Evolutionary conservation across 257 asterid species (phyloP), one percentile per base, ranked within the genome.

Genomic region (Gentiana macrophylla): DNA sequence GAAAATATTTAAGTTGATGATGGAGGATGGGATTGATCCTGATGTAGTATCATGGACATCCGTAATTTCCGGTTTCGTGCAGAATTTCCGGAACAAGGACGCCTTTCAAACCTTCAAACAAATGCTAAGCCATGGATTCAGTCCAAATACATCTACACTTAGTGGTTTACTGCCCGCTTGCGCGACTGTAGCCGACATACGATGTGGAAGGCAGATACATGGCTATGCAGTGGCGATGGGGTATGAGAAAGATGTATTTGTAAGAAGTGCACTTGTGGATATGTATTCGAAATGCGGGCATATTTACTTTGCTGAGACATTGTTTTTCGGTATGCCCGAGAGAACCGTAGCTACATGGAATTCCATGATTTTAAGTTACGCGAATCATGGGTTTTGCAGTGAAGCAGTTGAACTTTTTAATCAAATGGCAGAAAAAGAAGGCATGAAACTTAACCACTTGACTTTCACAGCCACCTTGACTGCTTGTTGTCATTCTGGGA

Each of bases 151-250:
- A 48, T 77, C 79, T 36, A 83, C 95, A 4, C 70, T 86, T n/a
- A 72, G 88, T 53, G 50, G 73, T 56, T 57, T 86, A 46, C 70
- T 86, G 67, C 89, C 95, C 59, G 88, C 86, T 61, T 71, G 79
- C 48, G 72, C 92, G 53, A 72, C 48, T 65, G 67, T 66, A 37
- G 77, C 81, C 12, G 81, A 86, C 64, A 50, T 81, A 69, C 63
- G 71, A 65, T 77, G 15, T 9, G 96, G 94, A 6, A 80, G 66
- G 74, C 86, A 80, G 71, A 64, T 87, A 60, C 96, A 87, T 45
- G 81, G 92, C 43, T 76, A 74, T 62, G 77, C 84, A 0, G 57
- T 72, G 45, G 75, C 55, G 48, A 69, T 53, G 61, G 92, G 89
- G 24, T 15, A 15, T 15, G 24, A 15, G 24, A 15, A 15, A 15